Evolutionary conservation across 106 monocot genomes (phyloP).

Genomic region (Alisma plantagoaquatica): DNA sequence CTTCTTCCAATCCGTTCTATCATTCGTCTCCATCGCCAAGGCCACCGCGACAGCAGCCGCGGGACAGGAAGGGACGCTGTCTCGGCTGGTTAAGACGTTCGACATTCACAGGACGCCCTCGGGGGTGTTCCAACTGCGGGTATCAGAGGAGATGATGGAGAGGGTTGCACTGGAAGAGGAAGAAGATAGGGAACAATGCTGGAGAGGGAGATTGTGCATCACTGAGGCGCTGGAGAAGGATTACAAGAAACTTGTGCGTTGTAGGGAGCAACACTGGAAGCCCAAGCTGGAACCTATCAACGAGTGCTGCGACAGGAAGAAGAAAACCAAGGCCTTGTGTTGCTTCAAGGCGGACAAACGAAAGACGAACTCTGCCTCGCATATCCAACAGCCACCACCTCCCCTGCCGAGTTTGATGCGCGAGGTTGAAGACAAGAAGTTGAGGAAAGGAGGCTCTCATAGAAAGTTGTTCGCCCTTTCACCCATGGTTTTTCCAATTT

Average conservation of each 20-base stretch:
- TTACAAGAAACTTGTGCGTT: slow-evolving; percentile 46
- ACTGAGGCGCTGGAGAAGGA: slow-evolving; percentile 61
- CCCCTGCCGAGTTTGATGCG: too few relatives aligned
- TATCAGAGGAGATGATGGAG: slow-evolving; percentile 29
- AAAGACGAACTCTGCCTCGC: too few relatives aligned
- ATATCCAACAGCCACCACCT: too few relatives aligned
- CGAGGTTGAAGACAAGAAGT: too few relatives aligned
- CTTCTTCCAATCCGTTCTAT: slow-evolving; percentile 77
- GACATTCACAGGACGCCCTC: slow-evolving; percentile 39
- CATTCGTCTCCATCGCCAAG: slow-evolving; percentile 52
- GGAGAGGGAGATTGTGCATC: slow-evolving; percentile 23
- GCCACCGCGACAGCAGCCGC: not conserved
- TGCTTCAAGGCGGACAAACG: too few relatives aligned
- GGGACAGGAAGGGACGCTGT: not conserved
- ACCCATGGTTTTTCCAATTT: too few relatives aligned
- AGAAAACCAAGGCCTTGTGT: too few relatives aligned
- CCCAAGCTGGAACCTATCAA: slow-evolving; percentile 56
- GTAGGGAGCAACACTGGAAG: slow-evolving; percentile 33
- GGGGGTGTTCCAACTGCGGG: slow-evolving; percentile 50
- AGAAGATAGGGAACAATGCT: not conserved
- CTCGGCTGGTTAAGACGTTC: slow-evolving; percentile 23
- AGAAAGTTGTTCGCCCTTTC: too few relatives aligned
- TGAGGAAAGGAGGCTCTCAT: too few relatives aligned
- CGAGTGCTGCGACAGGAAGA: slow-evolving; percentile 17
- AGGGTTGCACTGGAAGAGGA: slow-evolving; percentile 4